Evolutionary conservation across 2,329 filamentous ascomycete species (phyloP), one percentile per base, ranked within the genome.

Genomic region (Monilinia fructicola): DNA sequence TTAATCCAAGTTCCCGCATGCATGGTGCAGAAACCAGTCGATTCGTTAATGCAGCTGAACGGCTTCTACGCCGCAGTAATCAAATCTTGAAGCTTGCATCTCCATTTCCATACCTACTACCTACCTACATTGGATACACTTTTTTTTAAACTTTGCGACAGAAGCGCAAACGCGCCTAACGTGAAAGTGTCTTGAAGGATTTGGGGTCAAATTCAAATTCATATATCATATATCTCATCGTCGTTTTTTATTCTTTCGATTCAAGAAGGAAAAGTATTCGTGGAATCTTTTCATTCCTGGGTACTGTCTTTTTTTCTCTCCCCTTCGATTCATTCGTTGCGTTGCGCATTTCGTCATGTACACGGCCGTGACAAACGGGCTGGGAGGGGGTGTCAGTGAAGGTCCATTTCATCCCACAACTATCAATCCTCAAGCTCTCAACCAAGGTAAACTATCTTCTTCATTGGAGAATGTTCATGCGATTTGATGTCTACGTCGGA

Each of bases 41-140:
- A 38, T 61, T 66, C 59, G 58, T 63, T 63, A 62, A 66, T 66
- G 65, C 65, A 66, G 58, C 65, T 66, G 58, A 66, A 66, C 58
- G 65, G 65, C 65, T 55, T 53, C 28, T 63, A 35, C 42, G 59
- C 65, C 58, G 58, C 58, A 54, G 28, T 55, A 52, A 55, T 52
- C 55, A 60, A 60, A 54, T 50, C 58, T 54, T 61, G 64, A 44
- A 66, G 65, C 65, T 52, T 63, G 65, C 61, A 64, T 40, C 61
- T 44, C 42, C 58, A 60, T 50, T 10, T 48, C 21, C 46, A 59
- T 35, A 42, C 12, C 59, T 53, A 21, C 28, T 26, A 61, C 40
- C 1, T 42, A 18, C 12, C n/a, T n/a, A n/a, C n/a, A n/a, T n/a
- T n/a, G n/a, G n/a, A 40, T 35, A n/a, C 46, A 26, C 44, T 35